Percentiles rank a stretch among this genome's conserved stretches.
phyloP scores from a whole-genome alignment of 2,329 filamentous ascomycete species.

The Fusarium hostae region DNA sequence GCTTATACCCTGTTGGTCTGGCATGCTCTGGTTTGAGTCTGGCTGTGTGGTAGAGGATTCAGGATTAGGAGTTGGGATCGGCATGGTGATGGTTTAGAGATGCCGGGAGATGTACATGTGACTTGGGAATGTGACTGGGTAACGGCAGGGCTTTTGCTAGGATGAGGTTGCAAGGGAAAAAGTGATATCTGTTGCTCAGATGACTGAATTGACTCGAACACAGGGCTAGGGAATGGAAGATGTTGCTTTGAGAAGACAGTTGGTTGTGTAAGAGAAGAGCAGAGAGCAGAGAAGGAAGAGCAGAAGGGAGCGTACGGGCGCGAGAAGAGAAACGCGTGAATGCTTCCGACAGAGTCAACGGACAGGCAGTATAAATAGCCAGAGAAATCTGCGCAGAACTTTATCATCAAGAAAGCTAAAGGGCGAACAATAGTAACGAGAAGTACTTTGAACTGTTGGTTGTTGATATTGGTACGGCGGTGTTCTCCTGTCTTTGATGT shows the following conservation, averaged over 20 bases:
- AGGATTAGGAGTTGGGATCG: background rate
- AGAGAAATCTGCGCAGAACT: background rate
- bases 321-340: background rate
- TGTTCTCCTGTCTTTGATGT: background rate
- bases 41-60: background rate
- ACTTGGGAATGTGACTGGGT: background rate
- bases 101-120: background rate
- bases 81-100: background rate
- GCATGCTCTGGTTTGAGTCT: background rate
- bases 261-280: background rate
- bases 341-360: background rate
- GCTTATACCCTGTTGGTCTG: background rate
- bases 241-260: background rate
- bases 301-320: too few relatives aligned
- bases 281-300: too few relatives aligned
- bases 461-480: rapidly evolving
- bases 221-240: background rate
- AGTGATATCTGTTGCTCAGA: too few relatives aligned
- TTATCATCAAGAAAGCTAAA: too few relatives aligned
- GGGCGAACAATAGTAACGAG: rapidly evolving
- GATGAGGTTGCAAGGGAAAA: background rate
- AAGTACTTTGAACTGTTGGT: background rate
- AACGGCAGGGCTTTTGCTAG: background rate
- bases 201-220: background rate
- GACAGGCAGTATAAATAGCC: background rate